phyloP scores from a whole-genome alignment of 2,329 filamentous ascomycete species.

The Paraphoma chrysanthemicola region DNA sequence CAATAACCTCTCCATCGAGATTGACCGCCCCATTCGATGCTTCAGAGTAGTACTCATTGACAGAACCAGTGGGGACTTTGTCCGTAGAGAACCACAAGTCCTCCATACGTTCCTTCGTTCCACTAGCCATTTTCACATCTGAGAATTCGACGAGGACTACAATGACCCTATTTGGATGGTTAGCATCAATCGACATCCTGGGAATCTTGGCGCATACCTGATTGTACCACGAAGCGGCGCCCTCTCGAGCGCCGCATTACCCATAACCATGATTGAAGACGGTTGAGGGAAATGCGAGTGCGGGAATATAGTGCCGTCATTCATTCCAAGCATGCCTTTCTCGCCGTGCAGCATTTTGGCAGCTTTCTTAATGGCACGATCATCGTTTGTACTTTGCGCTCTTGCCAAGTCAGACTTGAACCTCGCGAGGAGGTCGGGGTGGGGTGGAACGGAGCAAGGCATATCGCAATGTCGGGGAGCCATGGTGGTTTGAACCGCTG shows the following conservation, averaged over 20 bases:
- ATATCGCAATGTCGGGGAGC: constrained; percentile 12
- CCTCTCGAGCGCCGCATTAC: constrained; percentile 23
- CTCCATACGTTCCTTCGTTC: constrained; percentile 19
- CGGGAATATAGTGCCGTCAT: constrained; percentile 33
- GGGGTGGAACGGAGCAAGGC: constrained; percentile 27
- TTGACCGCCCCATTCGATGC: constrained; percentile 25
- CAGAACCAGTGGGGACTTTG: constrained; percentile 28
- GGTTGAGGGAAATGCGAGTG: constrained; percentile 17
- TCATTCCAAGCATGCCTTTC: constrained; percentile 17
- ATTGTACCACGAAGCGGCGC: constrained; percentile 20
- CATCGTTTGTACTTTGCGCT: constrained; percentile 4
- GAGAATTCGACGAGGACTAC: constrained; percentile 31
- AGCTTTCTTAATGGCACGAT: not conserved
- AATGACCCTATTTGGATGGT: constrained; percentile 11
- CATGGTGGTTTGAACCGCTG: constrained; percentile 11
- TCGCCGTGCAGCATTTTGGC: constrained; percentile 3
- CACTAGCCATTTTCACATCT: constrained; percentile 24
- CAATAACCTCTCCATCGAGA: constrained; percentile 29
- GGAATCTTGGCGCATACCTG: constrained; percentile 9
- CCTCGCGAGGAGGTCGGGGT: constrained; percentile 22
- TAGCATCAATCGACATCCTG: not conserved
- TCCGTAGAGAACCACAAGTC: constrained; percentile 33
- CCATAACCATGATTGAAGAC: constrained; percentile 19
- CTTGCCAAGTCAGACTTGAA: constrained; percentile 6
- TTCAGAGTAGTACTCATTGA: constrained; percentile 30